A percentile compares a stretch with the other conserved stretches of the same genome.
phyloP scores from a whole-genome alignment of 148 eudicot species.

The Drosera capensis region DNA sequence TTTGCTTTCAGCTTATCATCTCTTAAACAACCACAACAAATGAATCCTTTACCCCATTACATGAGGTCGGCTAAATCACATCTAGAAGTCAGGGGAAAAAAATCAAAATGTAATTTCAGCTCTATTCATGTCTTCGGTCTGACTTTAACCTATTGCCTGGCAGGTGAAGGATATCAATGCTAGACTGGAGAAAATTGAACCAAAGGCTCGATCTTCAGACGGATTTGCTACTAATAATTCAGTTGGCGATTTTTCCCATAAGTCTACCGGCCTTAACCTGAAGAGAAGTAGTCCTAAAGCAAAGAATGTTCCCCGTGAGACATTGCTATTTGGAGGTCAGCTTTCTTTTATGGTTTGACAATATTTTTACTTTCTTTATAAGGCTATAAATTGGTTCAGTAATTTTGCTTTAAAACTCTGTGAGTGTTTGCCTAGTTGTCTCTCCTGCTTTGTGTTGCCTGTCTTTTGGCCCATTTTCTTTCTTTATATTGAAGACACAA shows the following conservation, averaged over 20 bases:
- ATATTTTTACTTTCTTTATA: no score
- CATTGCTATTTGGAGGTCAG: constrained; percentile 84
- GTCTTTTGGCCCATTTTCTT: no score
- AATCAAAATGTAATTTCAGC: neutral
- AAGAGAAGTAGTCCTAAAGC: constrained; percentile 93
- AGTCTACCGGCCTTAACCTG: constrained; percentile 30
- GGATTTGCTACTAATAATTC: constrained; percentile 27
- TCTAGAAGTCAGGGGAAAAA: no score
- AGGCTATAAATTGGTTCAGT: no score
- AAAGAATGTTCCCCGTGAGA: constrained; percentile 56
- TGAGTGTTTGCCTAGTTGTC: no score
- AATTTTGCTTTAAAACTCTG: no score
- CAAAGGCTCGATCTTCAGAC: constrained; percentile 57
- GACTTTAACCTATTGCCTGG: constrained; percentile 5
- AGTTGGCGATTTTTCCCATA: constrained; percentile 39
- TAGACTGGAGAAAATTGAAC: constrained; percentile 79
- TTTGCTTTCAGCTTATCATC: no score
- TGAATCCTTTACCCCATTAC: no score
- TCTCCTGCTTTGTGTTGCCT: no score
- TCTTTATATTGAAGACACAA: no score
- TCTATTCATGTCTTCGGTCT: neutral
- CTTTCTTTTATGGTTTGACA: constrained; percentile 9
- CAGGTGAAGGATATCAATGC: constrained; percentile 89
- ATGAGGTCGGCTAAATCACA: no score
- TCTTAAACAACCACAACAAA: no score